Evolutionary conservation across 208 protist genomes (phyloP), one percentile per base, ranked within the genome.

Genomic region (Phytomonas francai): DNA sequence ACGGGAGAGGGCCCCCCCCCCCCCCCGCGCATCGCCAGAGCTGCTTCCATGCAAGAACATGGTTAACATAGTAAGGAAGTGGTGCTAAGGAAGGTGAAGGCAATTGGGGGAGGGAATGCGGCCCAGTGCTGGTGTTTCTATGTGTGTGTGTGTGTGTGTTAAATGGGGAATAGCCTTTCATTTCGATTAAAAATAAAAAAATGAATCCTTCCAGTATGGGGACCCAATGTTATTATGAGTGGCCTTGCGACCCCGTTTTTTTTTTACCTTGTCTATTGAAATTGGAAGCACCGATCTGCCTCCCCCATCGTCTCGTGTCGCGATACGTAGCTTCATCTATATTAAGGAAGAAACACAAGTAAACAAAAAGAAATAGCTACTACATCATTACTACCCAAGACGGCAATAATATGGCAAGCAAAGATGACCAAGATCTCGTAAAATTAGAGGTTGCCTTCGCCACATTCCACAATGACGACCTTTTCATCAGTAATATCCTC

Each of bases 391-490:
- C n/a, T 60, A 7, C 30, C 51, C 12, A 29, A 70, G 8, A 60
- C 69, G 28, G 30, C 6, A 32, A 68, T 22, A 61, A 33, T 5
- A 25, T 22, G 8, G 67, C 28, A n/a, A 80, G 79, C 70, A 59
- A 69, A 2, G 32, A 66, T 28, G 16, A 34, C 19, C 68, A 76
- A 49, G 25, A 66, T 5, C 65, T 65, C n/a, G 77, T 92, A 16
- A 60, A 42, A 36, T 42, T 92, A 12, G 86, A 92, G 19, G 85
- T 90, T 22, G 71, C 73, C 68, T 91, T 93, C 72, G 61, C 84
- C 33, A 84, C 86, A 5, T 95, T 91, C 58, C 80, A 84, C 75
- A 87, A 95, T 67, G 87, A 92, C 25, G 51, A 82, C 63, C 57
- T 76, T 59, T 87, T 74, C 22, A 77, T 51, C 29, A 78, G 66